Conservation (phyloP, 257 asterid species). For the Solanum chiquidenum region DNA sequence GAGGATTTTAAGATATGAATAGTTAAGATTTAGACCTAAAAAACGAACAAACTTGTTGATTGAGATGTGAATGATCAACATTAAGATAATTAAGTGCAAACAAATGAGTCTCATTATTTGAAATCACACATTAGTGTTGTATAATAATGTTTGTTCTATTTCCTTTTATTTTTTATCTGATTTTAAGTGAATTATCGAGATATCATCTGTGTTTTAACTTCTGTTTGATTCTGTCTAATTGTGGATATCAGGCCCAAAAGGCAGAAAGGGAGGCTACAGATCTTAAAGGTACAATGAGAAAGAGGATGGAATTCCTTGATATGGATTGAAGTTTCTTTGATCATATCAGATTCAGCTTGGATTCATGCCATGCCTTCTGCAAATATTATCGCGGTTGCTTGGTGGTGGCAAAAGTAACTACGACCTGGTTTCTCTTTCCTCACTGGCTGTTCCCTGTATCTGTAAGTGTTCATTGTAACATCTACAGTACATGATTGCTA, state of each 20-base stretch:
- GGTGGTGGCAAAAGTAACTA: background rate
- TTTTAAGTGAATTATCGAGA: background rate
- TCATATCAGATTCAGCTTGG: slow-evolving; percentile 2
- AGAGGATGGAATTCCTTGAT: slow-evolving; percentile 95
- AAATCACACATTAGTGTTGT: background rate
- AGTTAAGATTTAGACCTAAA: background rate
- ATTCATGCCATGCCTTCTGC: slow-evolving; percentile 12
- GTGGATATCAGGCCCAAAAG: slow-evolving; percentile 63
- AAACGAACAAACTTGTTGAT: background rate
- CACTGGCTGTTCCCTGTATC: background rate
- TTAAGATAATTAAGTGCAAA: background rate
- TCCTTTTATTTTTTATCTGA: background rate
- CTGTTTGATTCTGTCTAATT: background rate
- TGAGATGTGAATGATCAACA: background rate
- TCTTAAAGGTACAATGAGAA: slow-evolving; percentile 84
- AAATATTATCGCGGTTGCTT: slow-evolving; percentile 27
- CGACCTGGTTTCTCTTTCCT: background rate
- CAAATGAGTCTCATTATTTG: background rate
- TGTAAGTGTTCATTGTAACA: slow-evolving; percentile 11
- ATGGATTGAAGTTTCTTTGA: slow-evolving; percentile 47
- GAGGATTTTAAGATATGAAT: background rate
- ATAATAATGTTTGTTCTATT: background rate
- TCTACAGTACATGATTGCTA: background rate
- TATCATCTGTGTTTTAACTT: background rate
- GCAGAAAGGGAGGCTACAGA: slow-evolving; percentile 83